These are phyloP conservation scores for Neurospora sp. DNA, from an alignment of 495 filamentous ascomycete genomes.

Conservation along the genomic window DNA sequence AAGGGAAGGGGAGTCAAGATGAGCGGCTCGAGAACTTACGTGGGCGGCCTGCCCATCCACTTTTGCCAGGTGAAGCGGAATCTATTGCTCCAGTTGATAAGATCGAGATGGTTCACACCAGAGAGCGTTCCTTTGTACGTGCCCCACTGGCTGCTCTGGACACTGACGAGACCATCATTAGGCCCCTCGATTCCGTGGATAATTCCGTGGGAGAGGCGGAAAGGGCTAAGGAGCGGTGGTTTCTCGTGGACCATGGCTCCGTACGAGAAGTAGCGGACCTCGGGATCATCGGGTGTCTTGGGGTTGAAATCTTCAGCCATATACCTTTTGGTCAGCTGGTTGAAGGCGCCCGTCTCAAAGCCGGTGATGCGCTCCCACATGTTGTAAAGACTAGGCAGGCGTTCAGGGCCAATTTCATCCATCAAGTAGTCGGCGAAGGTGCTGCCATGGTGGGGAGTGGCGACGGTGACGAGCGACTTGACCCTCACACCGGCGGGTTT, in stretches of 20 bases:
- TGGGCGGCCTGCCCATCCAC: slow-evolving; percentile 56
- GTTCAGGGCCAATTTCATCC: slow-evolving; percentile 51
- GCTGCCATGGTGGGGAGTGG: slow-evolving; percentile 77
- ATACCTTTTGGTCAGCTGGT: slow-evolving; percentile 71
- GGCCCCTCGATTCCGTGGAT: slow-evolving; percentile 62
- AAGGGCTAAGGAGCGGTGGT: slow-evolving; percentile 59
- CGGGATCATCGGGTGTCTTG: slow-evolving; percentile 57
- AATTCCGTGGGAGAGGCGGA: slow-evolving; percentile 61
- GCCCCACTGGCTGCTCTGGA: slow-evolving; percentile 81
- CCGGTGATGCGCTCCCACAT: slow-evolving; percentile 50
- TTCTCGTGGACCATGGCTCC: slow-evolving; percentile 55
- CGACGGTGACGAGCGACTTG: slow-evolving; percentile 74
- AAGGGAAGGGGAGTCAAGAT: background rate
- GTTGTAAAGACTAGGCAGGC: slow-evolving; percentile 60
- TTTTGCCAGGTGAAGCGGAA: slow-evolving; percentile 60
- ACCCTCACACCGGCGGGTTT: slow-evolving; percentile 58
- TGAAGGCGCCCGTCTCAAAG: slow-evolving; percentile 73
- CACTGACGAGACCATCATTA: slow-evolving; percentile 91
- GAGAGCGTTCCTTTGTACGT: slow-evolving; percentile 85
- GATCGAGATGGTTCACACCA: slow-evolving; percentile 77
- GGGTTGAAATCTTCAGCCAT: slow-evolving; percentile 81
- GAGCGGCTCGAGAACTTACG: slow-evolving; percentile 37
- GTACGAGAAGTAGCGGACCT: slow-evolving; percentile 88
- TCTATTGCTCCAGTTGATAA: slow-evolving; percentile 94
- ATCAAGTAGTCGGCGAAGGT: slow-evolving; percentile 80